These are phyloP conservation scores for Neurospora sublineolata DNA, from an alignment of 495 filamentous ascomycete species.

Conservation along the genomic window DNA sequence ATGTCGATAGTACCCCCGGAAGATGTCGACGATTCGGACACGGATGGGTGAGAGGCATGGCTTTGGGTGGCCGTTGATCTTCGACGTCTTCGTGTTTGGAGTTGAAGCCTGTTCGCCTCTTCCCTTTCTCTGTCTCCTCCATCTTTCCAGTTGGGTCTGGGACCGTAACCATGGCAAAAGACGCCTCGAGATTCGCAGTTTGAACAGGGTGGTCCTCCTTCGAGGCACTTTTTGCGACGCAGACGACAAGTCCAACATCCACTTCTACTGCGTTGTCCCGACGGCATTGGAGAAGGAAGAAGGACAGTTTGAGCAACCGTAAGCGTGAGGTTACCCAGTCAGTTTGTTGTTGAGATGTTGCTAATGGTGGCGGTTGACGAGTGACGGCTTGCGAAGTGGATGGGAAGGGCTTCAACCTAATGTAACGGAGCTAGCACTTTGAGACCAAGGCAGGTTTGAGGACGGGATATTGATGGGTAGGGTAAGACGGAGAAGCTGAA, in stretches of 20 bases:
- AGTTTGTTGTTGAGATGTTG: neutral
- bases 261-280: slow-evolving; percentile 4
- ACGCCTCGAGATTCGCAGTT: slow-evolving; percentile 22
- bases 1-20: neutral
- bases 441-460: neutral
- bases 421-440: neutral
- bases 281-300: neutral
- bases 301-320: neutral
- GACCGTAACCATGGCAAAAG: slow-evolving; percentile 22
- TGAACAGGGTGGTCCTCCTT: slow-evolving; percentile 20
- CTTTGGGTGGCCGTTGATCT: neutral
- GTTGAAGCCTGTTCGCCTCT: slow-evolving; percentile 2
- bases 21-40: neutral
- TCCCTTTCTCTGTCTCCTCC: slow-evolving; percentile 19
- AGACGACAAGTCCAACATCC: slow-evolving; percentile 35
- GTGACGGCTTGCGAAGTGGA: neutral
- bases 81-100: slow-evolving; percentile 2
- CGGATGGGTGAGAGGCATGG: neutral
- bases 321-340: neutral
- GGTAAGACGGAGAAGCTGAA: neutral
- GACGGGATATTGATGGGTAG: neutral
- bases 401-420: neutral
- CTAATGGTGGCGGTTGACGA: neutral
- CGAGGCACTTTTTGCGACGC: slow-evolving; percentile 33
- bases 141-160: slow-evolving; percentile 26